A percentile compares a stretch with the other conserved stretches of the same genome.
These are phyloP conservation scores for Arabidopsis arenosa DNA, from an alignment of 345 rosid species.

Conservation along the genomic window DNA sequence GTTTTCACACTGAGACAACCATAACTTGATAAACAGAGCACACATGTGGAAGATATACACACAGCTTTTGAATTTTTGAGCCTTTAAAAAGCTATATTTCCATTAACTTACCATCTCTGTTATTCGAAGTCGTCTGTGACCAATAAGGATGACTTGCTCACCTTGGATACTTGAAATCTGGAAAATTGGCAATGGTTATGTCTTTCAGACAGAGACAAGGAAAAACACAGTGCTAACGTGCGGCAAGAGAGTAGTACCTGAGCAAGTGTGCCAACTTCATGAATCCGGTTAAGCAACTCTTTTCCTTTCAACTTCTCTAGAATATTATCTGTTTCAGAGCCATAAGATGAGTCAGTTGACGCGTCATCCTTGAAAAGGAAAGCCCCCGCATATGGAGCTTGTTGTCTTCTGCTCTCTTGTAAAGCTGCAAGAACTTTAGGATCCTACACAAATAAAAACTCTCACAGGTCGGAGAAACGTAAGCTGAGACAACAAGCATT, in stretches of 20 bases:
- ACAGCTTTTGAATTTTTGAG: not conserved
- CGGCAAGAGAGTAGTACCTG: slow-evolving; percentile 56
- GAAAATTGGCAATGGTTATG: slow-evolving; percentile 25
- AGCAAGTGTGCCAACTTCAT: slow-evolving; percentile 92
- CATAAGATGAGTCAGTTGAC: slow-evolving; percentile 63
- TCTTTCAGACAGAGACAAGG: slow-evolving; percentile 1
- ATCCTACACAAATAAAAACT: slow-evolving; percentile 55
- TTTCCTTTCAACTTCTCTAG: slow-evolving; percentile 69
- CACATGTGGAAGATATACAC: slow-evolving; percentile 8
- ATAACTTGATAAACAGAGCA: slow-evolving; percentile 10
- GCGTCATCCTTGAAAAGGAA: slow-evolving; percentile 91
- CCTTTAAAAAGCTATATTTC: slow-evolving; percentile 3
- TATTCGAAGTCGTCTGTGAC: slow-evolving; percentile 76
- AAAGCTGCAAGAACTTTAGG: slow-evolving; percentile 85
- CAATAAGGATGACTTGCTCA: slow-evolving; percentile 85
- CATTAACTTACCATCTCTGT: slow-evolving; percentile 76
- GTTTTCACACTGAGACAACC: slow-evolving; percentile 35
- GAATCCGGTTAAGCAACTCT: slow-evolving; percentile 71
- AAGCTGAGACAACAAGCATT: not conserved
- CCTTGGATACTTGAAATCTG: slow-evolving; percentile 86
- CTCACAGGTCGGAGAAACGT: slow-evolving; percentile 24
- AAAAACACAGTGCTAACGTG: not conserved
- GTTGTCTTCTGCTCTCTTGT: slow-evolving; percentile 80
- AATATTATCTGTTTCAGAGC: slow-evolving; percentile 68
- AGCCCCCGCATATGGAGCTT: slow-evolving; percentile 95